Percentiles rank a stretch among this genome's conserved stretches.
These are phyloP conservation scores for Artemisia annua DNA, from an alignment of 129 eudicot species.

Conservation along the genomic window DNA sequence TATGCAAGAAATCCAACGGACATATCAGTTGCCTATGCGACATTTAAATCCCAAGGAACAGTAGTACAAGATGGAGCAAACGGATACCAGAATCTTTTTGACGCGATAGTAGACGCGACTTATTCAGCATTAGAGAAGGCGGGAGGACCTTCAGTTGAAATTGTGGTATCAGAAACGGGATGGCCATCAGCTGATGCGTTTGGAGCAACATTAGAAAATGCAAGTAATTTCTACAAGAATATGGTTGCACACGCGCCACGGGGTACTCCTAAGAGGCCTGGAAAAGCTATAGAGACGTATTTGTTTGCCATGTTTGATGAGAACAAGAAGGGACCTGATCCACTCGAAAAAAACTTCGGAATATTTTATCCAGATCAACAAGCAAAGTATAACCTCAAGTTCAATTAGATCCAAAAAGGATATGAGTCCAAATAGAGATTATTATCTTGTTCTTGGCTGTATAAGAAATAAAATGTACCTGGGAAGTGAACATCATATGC, in stretches of 20 bases:
- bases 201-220: slow-evolving; percentile 39
- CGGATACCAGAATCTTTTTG: too few species aligned
- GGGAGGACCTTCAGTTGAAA: slow-evolving; percentile 24
- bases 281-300: slow-evolving; percentile 39
- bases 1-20: too few species aligned
- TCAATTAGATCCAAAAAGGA: slow-evolving; percentile 26
- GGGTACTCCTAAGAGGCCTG: slow-evolving; percentile 42
- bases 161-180: slow-evolving; percentile 39
- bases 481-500: too few species aligned
- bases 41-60: too few species aligned
- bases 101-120: neutral
- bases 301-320: slow-evolving; percentile 45
- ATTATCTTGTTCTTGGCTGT: neutral
- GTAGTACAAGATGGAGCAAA: too few species aligned
- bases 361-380: slow-evolving; percentile 31
- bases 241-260: slow-evolving; percentile 33
- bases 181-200: slow-evolving; percentile 42
- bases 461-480: neutral
- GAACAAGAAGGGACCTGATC: slow-evolving; percentile 43
- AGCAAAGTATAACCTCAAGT: slow-evolving; percentile 36
- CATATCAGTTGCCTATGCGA: too few species aligned
- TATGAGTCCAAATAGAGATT: slow-evolving; percentile 19
- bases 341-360: slow-evolving; percentile 40
- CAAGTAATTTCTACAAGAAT: slow-evolving; percentile 21
- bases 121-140: slow-evolving; percentile 34